A percentile compares a stretch with the other conserved stretches of the same genome.
Evolutionary conservation across 345 rosid species (phyloP).

Genomic region (Limnanthes douglasii): DNA sequence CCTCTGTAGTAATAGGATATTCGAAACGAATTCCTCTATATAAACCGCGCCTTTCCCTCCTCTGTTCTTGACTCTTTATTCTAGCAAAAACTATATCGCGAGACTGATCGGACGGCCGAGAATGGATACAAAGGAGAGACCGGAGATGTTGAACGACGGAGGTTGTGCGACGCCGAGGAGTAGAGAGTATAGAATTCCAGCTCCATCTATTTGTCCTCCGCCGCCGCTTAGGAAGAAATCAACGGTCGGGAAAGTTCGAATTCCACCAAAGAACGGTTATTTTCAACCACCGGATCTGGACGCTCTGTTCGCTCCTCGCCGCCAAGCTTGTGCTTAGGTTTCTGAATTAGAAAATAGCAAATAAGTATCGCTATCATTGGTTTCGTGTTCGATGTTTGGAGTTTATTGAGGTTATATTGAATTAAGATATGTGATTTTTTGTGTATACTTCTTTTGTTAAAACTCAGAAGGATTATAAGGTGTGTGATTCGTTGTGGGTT

Average conservation of each 20-base stretch:
- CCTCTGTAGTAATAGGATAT: slow-evolving; percentile 3
- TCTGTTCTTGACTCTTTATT: slow-evolving; percentile 1
- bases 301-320: slow-evolving; percentile 22
- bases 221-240: slow-evolving; percentile 58
- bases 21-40: slow-evolving; percentile 14
- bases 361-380: too few species aligned
- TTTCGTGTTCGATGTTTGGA: too few species aligned
- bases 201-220: slow-evolving; percentile 28
- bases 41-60: slow-evolving; percentile 2
- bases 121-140: slow-evolving; percentile 17
- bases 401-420: too few species aligned
- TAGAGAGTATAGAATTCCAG: slow-evolving; percentile 28
- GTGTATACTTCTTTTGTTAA: too few species aligned
- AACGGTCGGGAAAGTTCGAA: slow-evolving; percentile 16
- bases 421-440: too few species aligned
- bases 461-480: too few species aligned
- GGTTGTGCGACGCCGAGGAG: slow-evolving; percentile 52
- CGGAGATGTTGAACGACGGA: slow-evolving; percentile 14
- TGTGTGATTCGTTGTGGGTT: too few species aligned
- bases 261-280: slow-evolving; percentile 46
- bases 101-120: neutral
- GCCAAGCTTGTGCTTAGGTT: slow-evolving; percentile 28
- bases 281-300: slow-evolving; percentile 72
- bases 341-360: too few species aligned
- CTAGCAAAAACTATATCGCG: neutral